Conservation (phyloP, 2,329 filamentous ascomycete species). For the Neurospora crassa region DNA sequence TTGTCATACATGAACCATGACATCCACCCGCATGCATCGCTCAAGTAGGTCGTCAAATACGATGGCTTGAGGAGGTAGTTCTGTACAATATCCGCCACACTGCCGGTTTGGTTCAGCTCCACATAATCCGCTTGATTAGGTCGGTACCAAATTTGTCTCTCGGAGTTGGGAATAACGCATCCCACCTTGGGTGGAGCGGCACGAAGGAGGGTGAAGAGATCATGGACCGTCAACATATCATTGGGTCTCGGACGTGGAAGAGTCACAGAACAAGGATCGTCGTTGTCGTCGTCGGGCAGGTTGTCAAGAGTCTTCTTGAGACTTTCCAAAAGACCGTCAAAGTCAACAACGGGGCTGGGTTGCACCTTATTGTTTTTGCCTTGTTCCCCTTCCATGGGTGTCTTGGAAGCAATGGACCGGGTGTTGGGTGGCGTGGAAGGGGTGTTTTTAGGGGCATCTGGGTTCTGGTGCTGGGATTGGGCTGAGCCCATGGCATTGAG, state of each 20-base stretch:
- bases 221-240: background rate
- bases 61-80: background rate
- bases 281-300: background rate
- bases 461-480: background rate
- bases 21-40: background rate
- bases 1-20: background rate
- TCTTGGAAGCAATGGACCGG: background rate
- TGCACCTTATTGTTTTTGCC: background rate
- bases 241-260: background rate
- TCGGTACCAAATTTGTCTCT: background rate
- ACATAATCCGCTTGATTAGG: background rate
- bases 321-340: background rate
- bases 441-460: background rate
- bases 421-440: background rate
- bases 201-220: background rate
- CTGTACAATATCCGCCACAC: background rate
- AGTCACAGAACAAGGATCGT: background rate
- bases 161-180: background rate
- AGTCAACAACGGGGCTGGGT: background rate
- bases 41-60: background rate
- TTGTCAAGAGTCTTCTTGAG: background rate
- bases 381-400: background rate
- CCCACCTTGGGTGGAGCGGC: background rate
- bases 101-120: background rate
- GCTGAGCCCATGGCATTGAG: background rate